phyloP scores from a whole-genome alignment of 2,329 filamentous ascomycete species.

The Claviceps sp. region DNA sequence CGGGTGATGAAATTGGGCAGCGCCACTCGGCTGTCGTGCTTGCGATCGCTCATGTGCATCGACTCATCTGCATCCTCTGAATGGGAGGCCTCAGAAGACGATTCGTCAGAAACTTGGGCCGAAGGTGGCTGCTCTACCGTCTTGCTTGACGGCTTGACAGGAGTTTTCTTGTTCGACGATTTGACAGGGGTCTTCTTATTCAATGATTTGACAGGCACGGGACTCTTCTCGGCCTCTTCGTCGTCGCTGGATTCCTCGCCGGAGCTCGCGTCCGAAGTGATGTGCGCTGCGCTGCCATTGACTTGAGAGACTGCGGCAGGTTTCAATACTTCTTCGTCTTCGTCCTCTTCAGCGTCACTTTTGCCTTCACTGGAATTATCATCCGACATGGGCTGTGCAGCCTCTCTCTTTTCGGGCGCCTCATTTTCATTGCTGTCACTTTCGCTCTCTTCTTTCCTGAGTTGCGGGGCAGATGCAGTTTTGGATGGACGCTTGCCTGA shows the following conservation, averaged over 20 bases:
- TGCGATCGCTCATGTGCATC: constrained; percentile 23
- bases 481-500: constrained; percentile 4
- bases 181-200: background rate
- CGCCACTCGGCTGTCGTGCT: constrained; percentile 21
- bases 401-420: constrained; percentile 7
- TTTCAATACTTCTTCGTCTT: background rate
- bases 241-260: constrained; percentile 13
- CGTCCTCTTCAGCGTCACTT: constrained; percentile 8
- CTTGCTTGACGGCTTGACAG: background rate
- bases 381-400: background rate
- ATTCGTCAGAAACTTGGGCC: background rate
- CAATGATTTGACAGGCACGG: background rate
- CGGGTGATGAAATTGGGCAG: constrained; percentile 33
- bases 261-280: constrained; percentile 10
- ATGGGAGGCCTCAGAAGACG: constrained; percentile 10
- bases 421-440: constrained; percentile 8
- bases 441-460: constrained; percentile 6
- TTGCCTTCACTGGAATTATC: constrained; percentile 13
- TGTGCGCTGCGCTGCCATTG: constrained; percentile 9
- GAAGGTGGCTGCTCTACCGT: background rate
- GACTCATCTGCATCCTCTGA: constrained; percentile 25
- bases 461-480: constrained; percentile 14
- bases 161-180: no score
- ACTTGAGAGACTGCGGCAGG: constrained; percentile 10
- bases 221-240: constrained; percentile 7